Percentiles rank a stretch among this genome's conserved stretches.
Evolutionary conservation across 257 asterid species (phyloP).

Genomic region (Cynanchum wilfordii): DNA sequence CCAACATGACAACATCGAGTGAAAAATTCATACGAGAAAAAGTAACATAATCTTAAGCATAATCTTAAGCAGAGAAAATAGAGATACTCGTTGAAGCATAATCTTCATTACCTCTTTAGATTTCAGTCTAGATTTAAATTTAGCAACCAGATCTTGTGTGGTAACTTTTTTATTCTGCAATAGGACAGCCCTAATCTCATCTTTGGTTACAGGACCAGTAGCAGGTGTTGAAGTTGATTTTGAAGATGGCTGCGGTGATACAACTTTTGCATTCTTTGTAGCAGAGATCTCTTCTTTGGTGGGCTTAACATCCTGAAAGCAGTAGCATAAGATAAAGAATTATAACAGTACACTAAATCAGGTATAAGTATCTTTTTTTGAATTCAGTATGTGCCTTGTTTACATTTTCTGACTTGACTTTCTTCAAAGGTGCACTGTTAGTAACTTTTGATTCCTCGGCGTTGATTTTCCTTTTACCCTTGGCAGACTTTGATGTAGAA

Average conservation of each 20-base stretch:
- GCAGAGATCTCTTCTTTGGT: conserved; percentile 51
- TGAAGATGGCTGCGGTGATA: conserved; percentile 42
- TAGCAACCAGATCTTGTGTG: conserved; percentile 87
- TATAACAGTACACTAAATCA: background rate
- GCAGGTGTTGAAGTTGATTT: conserved; percentile 42
- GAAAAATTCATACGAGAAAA: background rate
- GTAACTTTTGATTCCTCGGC: conserved; percentile 69
- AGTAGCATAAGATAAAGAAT: background rate
- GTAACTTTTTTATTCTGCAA: conserved; percentile 64
- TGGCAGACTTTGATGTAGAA: conserved; percentile 58
- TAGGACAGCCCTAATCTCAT: conserved; percentile 77
- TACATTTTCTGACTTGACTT: conserved; percentile 75
- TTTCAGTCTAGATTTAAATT: conserved; percentile 78
- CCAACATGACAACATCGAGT: background rate
- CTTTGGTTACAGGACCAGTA: conserved; percentile 83
- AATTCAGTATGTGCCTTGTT: conserved; percentile 16
- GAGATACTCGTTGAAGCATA: background rate
- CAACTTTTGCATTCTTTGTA: conserved; percentile 51
- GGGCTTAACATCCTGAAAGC: conserved; percentile 54
- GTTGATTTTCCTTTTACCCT: conserved; percentile 68
- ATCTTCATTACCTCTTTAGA: conserved; percentile 59
- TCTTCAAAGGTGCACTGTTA: conserved; percentile 63
- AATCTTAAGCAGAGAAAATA: background rate
- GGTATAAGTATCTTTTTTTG: background rate
- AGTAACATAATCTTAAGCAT: background rate